Base-by-base conservation (phyloP, 1,284 basidiomycete genomes). In the Hemileia vastatrix region DNA sequence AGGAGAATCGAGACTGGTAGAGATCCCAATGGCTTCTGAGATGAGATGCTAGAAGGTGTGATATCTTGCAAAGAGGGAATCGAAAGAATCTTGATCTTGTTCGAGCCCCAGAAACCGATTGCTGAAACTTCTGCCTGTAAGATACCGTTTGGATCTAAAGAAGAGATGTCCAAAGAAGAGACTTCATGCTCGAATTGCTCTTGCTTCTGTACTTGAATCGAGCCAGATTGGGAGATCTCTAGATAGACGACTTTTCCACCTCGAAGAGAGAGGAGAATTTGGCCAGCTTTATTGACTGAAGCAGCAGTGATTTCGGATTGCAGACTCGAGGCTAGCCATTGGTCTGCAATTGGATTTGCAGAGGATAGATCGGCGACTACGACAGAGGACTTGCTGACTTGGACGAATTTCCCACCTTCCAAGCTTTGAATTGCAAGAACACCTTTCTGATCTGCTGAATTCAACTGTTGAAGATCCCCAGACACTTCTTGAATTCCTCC, bases 91-190 rank as follows among this genome's bases (percentile, higher is more conserved):
- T n/a, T n/a, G n/a, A n/a, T n/a, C n/a, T n/a, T n/a, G 13, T 63
- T 56, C 6, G 62, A 44, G 18, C 63, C 59, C 67, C 70, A 72
- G 23, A 69, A 67, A 6, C 66, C 70, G 49, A 67, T 64, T 1
- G 70, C 65, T 0, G 57, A 64, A 15, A 63, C 49, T 11, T 49
- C 48, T 1, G 68, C 54, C 51, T 21, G 40, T 55, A 21, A 31
- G 43, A 57, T 15, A 51, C 31, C 36, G 11, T 40, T 40, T 40
- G 11, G 11, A 18, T 19, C n/a, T 43, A 70, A 31, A 15, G 63
- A 23, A 50, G 63, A 68, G 32, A 67, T 43, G 50, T 70, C 66
- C 5, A 69, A 43, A 49, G 64, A 66, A 19, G 67, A 67, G 3
- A 71, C 67, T 45, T 72, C 67, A 36, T 69, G 61, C 9, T 67